Evolutionary conservation across 345 rosid genomes (phyloP).

Genomic region (Aquilaria sinensis): DNA sequence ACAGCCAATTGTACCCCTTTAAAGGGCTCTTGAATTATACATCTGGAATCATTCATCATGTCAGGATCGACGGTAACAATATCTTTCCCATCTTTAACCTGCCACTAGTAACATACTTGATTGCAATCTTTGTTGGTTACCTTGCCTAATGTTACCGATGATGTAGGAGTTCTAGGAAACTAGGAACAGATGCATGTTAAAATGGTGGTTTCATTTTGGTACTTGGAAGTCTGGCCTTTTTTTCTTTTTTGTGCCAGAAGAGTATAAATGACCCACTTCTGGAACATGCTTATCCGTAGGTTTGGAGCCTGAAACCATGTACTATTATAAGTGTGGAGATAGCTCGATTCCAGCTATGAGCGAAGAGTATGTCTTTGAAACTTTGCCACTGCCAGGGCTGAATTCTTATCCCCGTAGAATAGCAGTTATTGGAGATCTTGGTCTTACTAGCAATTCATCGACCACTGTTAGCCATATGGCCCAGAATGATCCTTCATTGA

Average conservation of each 20-base stretch:
- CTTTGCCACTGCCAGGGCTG: slow-evolving; percentile 41
- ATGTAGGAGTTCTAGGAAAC: too few relatives aligned
- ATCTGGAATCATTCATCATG: slow-evolving; percentile 84
- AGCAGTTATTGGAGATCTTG: slow-evolving; percentile 75
- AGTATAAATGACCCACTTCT: neutral
- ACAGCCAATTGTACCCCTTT: slow-evolving; percentile 75
- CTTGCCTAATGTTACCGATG: too few relatives aligned
- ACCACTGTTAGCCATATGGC: slow-evolving; percentile 64
- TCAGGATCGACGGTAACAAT: slow-evolving; percentile 51
- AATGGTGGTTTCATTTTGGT: too few relatives aligned
- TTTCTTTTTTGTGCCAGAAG: neutral
- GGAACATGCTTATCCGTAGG: slow-evolving; percentile 27
- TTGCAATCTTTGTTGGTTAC: too few relatives aligned
- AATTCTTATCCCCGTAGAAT: slow-evolving; percentile 55
- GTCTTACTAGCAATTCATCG: slow-evolving; percentile 77
- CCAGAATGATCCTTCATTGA: slow-evolving; percentile 58
- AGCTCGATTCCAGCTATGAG: slow-evolving; percentile 75
- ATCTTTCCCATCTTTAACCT: neutral
- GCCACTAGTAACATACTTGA: too few relatives aligned
- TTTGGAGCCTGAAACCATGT: slow-evolving; percentile 55
- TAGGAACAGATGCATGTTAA: neutral
- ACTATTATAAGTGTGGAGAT: slow-evolving; percentile 72
- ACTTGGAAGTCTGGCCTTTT: neutral
- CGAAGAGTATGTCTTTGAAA: slow-evolving; percentile 46
- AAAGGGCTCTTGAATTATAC: slow-evolving; percentile 77